Evolutionary conservation across 352 stramenopile species (phyloP).

Genomic region (Pythium insidiosum): DNA sequence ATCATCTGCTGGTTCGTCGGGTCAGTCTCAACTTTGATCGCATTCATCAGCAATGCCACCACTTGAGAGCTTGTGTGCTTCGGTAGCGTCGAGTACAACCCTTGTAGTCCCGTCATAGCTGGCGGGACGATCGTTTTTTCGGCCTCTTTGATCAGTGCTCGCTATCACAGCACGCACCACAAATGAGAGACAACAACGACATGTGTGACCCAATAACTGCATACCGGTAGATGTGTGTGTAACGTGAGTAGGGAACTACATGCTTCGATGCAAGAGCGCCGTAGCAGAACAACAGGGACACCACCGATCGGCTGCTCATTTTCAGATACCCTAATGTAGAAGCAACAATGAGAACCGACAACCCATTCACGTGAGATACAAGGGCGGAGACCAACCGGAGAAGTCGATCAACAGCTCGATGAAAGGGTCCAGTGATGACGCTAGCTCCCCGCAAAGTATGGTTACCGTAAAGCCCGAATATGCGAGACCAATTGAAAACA

Average conservation of each 20-base stretch:
- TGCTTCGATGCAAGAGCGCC: constrained; percentile 69
- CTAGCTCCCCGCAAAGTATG: constrained; percentile 71
- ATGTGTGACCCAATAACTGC: neutral
- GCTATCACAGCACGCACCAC: constrained; percentile 12
- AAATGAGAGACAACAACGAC: neutral
- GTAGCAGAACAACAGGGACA: constrained; percentile 64
- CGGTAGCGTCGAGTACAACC: constrained; percentile 70
- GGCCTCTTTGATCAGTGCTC: constrained; percentile 72
- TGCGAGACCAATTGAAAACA: constrained; percentile 79
- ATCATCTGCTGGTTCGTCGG: constrained; percentile 87
- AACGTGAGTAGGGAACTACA: constrained; percentile 78
- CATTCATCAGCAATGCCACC: constrained; percentile 72
- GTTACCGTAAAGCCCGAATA: constrained; percentile 77
- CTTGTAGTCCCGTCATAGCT: constrained; percentile 55
- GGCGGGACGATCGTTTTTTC: constrained; percentile 57
- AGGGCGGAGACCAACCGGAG: constrained; percentile 62
- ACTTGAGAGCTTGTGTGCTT: constrained; percentile 85
- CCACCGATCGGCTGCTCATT: constrained; percentile 67
- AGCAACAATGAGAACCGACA: too few relatives aligned
- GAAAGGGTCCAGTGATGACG: constrained; percentile 72
- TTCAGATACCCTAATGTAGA: too few relatives aligned
- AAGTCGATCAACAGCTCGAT: constrained; percentile 73
- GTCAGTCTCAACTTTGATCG: constrained; percentile 73
- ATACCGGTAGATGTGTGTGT: constrained; percentile 67
- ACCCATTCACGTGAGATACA: too few relatives aligned